Base-by-base conservation (phyloP, 352 stramenopile genomes). In the Globisporangium okanoganense region DNA sequence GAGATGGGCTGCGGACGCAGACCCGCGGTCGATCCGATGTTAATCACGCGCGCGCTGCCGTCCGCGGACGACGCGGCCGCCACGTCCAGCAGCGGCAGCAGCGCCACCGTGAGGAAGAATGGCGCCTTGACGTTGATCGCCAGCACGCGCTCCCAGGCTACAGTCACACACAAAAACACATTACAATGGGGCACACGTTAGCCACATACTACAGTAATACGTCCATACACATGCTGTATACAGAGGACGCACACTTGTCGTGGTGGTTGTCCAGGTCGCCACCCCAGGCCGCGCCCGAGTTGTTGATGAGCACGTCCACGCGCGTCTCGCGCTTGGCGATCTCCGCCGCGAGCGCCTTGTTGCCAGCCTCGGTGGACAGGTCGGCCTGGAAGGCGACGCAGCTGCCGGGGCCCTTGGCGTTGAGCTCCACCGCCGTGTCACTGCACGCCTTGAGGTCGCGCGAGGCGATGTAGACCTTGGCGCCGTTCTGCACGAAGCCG, bases 251-350 rank as follows among this genome's bases (percentile, higher is more conserved):
- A 53, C 25, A 36, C 18, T 36, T 38, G 16, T 53, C 16, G 45
- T 53, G 25, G 47, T 38, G 47, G 45, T 35, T 35, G 24, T 52
- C 14, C 25, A 53, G 1, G 7, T 38, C 25, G 25, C 67, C 73
- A 25, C 77, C 79, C 78, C 77, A 91, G 1, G 45, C 64, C 8
- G 77, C 64, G 18, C 78, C 81, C 83, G 91, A 96, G 79, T 98
- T 98, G 75, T 99, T 98, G 58, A 98, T 82, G 7, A 98, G 78
- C 43, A 98, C 88, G 61, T 98, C 80, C 25, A 98, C 69, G 49
- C 76, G 73, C 45, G 74, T 82, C 67, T 95, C 75, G 20, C 59
- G 63, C 59, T 87, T 65, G 67, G 89, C 86, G 29, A 98, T 67
- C 60, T 97, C 74, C 9, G 81, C 54, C 0, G 87, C 89, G 8